Percentiles rank a stretch among this genome's conserved stretches.
These are phyloP conservation scores for Liquidambar formosana DNA, from an alignment of 164 flowering plant species.

Conservation along the genomic window DNA sequence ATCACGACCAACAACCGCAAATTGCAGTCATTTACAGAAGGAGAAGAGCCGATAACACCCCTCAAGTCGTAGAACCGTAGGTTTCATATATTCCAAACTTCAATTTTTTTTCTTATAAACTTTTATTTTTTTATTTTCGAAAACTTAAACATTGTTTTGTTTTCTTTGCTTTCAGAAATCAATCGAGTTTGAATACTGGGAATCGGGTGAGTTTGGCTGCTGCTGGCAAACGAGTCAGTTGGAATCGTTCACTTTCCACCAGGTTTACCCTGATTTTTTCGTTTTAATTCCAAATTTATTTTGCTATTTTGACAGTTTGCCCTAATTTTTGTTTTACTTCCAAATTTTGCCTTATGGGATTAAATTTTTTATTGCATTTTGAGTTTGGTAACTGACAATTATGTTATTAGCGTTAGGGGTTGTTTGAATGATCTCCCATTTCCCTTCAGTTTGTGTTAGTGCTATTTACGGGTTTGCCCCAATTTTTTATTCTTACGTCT, in stretches of 20 bases:
- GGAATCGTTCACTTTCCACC: conserved; percentile 88
- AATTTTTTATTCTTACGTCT: not conserved
- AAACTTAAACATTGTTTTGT: not conserved
- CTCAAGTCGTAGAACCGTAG: conserved; percentile 13
- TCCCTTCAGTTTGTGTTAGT: not conserved
- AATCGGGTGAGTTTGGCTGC: conserved; percentile 46
- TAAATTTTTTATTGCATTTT: not conserved
- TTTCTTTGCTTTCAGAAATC: conserved; percentile 25
- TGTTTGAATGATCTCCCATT: not conserved
- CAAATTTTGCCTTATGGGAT: not conserved
- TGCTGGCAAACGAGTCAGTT: conserved; percentile 56
- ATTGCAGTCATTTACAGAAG: conserved; percentile 45
- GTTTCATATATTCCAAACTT: not conserved
- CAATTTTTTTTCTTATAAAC: not conserved
- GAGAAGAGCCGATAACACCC: conserved; percentile 22
- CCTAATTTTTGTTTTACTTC: not conserved
- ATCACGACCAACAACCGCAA: conserved; percentile 22
- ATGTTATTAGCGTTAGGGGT: too few species aligned
- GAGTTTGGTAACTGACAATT: too few species aligned
- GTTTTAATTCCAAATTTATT: not conserved
- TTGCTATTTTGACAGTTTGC: not conserved
- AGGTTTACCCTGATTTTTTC: conserved; percentile 46
- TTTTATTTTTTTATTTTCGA: not conserved
- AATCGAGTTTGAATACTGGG: conserved; percentile 13
- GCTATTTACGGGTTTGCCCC: too few species aligned